Percentiles rank a stretch among this genome's conserved stretches.
phyloP scores from a whole-genome alignment of 371 early-diverging fungal genomes.

The Mucor saturninus region DNA sequence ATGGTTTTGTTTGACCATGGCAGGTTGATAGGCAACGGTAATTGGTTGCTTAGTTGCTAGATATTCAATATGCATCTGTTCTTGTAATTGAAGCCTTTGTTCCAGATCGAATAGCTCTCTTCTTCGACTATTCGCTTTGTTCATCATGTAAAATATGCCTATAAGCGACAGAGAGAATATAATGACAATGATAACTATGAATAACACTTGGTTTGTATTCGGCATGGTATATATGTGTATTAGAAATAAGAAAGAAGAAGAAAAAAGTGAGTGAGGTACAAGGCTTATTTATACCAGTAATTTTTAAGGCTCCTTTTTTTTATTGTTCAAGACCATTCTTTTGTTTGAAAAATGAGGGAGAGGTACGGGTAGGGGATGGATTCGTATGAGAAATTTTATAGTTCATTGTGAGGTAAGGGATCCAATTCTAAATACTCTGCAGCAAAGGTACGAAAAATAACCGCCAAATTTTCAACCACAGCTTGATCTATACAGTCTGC shows the following conservation, averaged over 20 bases:
- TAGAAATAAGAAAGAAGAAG: conserved; percentile 1
- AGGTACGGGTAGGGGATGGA: background rate
- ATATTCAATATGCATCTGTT: conserved; percentile 7
- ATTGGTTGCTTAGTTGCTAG: background rate
- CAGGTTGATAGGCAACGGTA: conserved; percentile 17
- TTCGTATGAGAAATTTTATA: conserved; percentile 11
- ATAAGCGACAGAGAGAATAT: conserved; percentile 19
- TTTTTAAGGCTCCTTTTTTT: conserved; percentile 1
- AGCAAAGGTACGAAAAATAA: conserved; percentile 57
- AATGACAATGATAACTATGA: conserved; percentile 24
- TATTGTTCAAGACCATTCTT: conserved; percentile 3
- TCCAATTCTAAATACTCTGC: conserved; percentile 63
- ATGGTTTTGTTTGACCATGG: conserved; percentile 27
- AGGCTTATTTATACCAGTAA: background rate
- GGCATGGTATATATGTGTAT: conserved; percentile 10
- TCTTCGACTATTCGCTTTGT: conserved; percentile 13
- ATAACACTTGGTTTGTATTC: conserved; percentile 19
- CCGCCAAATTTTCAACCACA: conserved; percentile 55
- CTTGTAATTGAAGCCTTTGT: conserved; percentile 25
- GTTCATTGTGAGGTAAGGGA: conserved; percentile 33
- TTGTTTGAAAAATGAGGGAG: conserved; percentile 1
- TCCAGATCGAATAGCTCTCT: conserved; percentile 22
- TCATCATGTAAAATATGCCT: conserved; percentile 14
- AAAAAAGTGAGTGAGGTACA: conserved; percentile 1
- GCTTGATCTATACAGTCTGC: conserved; percentile 48